phyloP scores from a whole-genome alignment of 176 grass and related monocot genomes.

The Lolium multiflorum region DNA sequence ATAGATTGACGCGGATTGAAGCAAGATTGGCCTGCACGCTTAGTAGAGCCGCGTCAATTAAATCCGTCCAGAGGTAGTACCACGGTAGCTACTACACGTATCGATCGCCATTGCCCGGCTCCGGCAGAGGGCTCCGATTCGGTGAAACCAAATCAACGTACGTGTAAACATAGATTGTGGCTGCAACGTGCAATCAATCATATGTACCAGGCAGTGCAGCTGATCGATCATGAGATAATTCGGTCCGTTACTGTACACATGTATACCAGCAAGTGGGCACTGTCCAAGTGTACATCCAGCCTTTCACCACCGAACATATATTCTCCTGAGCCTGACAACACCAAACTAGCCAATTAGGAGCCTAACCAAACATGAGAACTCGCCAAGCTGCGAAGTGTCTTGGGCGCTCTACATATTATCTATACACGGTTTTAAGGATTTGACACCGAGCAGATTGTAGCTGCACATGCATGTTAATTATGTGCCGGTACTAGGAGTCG shows the following conservation, averaged over 20 bases:
- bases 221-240: neutral
- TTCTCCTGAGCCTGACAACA: slow-evolving; percentile 32
- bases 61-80: no score
- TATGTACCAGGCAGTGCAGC: neutral
- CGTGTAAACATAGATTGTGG: neutral
- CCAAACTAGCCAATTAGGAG: neutral
- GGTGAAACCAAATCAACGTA: neutral
- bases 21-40: no score
- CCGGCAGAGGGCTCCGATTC: no score
- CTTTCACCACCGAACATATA: slow-evolving; percentile 51
- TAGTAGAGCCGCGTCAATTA: no score
- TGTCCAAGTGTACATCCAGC: slow-evolving; percentile 26
- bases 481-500: neutral
- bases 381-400: neutral
- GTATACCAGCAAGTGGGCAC: slow-evolving; percentile 16
- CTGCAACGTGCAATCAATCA: neutral
- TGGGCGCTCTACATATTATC: neutral
- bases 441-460: neutral
- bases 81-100: no score
- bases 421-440: neutral
- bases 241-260: neutral
- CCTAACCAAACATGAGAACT: slow-evolving; percentile 13
- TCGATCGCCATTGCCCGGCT: no score
- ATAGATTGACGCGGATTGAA: no score
- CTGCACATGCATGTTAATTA: slow-evolving; percentile 7